Evolutionary conservation across 2,329 filamentous ascomycete species (phyloP), one percentile per base, ranked within the genome.

Genomic region (Ophiostoma sp.): DNA sequence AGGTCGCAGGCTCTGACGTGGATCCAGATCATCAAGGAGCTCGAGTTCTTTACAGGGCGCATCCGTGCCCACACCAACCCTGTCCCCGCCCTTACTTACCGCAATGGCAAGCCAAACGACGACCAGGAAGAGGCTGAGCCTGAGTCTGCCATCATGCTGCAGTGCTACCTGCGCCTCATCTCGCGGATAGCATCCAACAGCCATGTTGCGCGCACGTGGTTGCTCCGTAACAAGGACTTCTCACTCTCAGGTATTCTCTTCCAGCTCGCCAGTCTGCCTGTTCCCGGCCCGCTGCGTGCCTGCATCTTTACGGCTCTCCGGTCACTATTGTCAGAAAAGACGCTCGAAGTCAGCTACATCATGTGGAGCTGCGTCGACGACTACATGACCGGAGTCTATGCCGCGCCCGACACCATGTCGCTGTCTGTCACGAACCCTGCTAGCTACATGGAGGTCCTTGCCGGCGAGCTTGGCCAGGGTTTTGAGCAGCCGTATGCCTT

Each of bases 101-200:
- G 90, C 75, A 81, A 87, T 71, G 87, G 87, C 64, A 91, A 93
- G 80, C 84, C 88, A 63, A 84, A 88, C 59, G 85, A 85, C 22
- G 90, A 92, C 61, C 87, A 92, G 74, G 90, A 93, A 74, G 94
- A 97, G 80, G 86, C 87, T 36, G 95, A 98, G 79, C 93, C 94
- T 3, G 97, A 99, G 81, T 97, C 93, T 55, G 91, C 92, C n/a
- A 93, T 97, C 82, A 98, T 99, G 93, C 86, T 99, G 36, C 94
- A 98, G 79, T 95, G 94, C 77, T 98, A 98, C 80, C 86, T 99
- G 70, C 90, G 95, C 39, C 87, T 99, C 5, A 92, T 97, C 78
- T 90, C 93, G 3, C 94, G 97, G 80, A 85, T 99, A 11, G 91
- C 92, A 75, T 86, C 88, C 28, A 90, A 95, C 79, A 97, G 93